Evolutionary conservation across 2,329 filamentous ascomycete genomes (phyloP).

Genomic region (Elsinoe fawcettii): DNA sequence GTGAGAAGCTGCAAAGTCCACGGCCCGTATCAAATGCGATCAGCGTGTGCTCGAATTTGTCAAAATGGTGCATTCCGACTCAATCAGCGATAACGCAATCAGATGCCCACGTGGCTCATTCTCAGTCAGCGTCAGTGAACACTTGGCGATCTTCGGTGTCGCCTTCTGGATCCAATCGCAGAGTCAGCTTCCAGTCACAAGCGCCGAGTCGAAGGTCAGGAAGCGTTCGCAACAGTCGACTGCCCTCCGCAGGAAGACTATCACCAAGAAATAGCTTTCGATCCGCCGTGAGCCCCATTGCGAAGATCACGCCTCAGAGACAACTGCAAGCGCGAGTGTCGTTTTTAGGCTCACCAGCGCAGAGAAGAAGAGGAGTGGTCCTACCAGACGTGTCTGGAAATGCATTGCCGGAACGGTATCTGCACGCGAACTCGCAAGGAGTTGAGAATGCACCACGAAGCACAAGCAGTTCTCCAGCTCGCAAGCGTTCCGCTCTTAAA

Average conservation of each 20-base stretch:
- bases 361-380: background rate
- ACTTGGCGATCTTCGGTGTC: slow-evolving; percentile 15
- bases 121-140: slow-evolving; percentile 14
- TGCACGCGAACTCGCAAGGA: background rate
- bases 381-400: background rate
- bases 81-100: background rate
- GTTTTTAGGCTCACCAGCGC: background rate
- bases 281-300: background rate
- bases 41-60: slow-evolving; percentile 5
- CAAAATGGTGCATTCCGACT: slow-evolving; percentile 2
- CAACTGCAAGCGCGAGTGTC: background rate
- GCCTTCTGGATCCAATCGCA: background rate
- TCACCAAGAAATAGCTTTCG: background rate
- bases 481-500: slow-evolving; percentile 38
- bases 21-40: background rate
- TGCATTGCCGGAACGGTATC: background rate
- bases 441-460: background rate
- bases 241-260: background rate
- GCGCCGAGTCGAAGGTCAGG: background rate
- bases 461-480: background rate
- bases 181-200: background rate
- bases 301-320: background rate
- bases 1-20: background rate
- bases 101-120: slow-evolving; percentile 5
- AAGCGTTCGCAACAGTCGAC: background rate